Evolutionary conservation across 2,329 filamentous ascomycete genomes (phyloP).

Genomic region (Neonectria sp.): DNA sequence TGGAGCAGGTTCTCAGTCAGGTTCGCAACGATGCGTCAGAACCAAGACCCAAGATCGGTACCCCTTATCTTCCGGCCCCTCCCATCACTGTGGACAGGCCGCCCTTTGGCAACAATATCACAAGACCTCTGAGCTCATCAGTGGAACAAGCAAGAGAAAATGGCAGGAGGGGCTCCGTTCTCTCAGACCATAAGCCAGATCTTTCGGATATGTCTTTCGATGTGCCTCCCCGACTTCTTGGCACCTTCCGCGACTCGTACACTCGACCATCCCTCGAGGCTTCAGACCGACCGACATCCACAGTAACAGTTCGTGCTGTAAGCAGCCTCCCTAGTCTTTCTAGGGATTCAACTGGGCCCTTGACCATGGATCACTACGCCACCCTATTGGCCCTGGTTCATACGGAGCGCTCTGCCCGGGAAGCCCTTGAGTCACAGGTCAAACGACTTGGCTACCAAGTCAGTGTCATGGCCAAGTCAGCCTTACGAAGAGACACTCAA

Average conservation of each 20-base stretch:
- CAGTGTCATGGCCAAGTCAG: constrained; percentile 61
- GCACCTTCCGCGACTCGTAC: constrained; percentile 34
- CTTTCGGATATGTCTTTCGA: constrained; percentile 60
- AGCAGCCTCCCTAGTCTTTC: constrained; percentile 61
- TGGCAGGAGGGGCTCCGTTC: constrained; percentile 29
- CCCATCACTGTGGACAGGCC: constrained; percentile 43
- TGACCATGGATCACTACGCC: constrained; percentile 64
- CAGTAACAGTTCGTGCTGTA: constrained; percentile 63
- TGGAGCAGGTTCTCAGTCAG: constrained; percentile 68
- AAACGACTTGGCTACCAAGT: constrained; percentile 66
- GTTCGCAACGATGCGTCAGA: constrained; percentile 63
- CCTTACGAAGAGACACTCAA: constrained; percentile 34
- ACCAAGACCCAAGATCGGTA: constrained; percentile 52
- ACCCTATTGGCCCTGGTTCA: constrained; percentile 68
- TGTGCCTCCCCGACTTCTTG: constrained; percentile 62
- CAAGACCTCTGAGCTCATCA: constrained; percentile 9
- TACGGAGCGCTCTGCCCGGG: constrained; percentile 69
- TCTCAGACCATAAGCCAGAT: constrained; percentile 55
- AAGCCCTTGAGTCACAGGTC: constrained; percentile 70
- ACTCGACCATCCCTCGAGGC: constrained; percentile 13
- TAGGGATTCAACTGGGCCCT: constrained; percentile 49
- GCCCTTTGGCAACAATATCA: constrained; percentile 32
- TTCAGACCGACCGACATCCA: constrained; percentile 57
- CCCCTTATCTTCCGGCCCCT: constrained; percentile 46
- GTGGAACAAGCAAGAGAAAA: constrained; percentile 12